A percentile compares a stretch with the other conserved stretches of the same genome.
phyloP scores from a whole-genome alignment of 768 basidiomycete genomes.

The Hysterangium stoloniferum region DNA sequence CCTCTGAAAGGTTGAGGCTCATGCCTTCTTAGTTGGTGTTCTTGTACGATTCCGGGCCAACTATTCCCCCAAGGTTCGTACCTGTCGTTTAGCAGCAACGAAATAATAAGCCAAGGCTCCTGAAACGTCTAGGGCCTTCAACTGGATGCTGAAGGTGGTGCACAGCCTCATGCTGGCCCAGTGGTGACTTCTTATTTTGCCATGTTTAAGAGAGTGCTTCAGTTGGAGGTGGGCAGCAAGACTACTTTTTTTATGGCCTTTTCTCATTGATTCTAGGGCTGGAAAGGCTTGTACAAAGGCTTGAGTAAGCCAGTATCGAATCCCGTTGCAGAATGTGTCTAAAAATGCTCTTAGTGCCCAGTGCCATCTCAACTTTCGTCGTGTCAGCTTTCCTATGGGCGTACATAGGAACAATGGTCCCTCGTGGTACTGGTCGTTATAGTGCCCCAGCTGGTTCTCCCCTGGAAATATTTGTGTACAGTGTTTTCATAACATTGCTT shows the following conservation, averaged over 20 bases:
- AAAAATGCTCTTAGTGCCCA: constrained; percentile 34
- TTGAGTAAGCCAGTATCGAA: constrained; percentile 36
- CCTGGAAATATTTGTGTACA: constrained; percentile 57
- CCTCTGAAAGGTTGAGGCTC: background rate
- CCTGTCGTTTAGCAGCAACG: background rate
- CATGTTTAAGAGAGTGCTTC: constrained; percentile 65
- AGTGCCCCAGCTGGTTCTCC: constrained; percentile 53
- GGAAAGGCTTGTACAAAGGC: constrained; percentile 74
- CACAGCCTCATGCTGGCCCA: constrained; percentile 65
- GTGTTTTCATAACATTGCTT: constrained; percentile 56
- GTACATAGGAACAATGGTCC: constrained; percentile 38
- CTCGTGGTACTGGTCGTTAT: constrained; percentile 55
- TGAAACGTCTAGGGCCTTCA: constrained; percentile 44
- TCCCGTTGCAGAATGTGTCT: background rate
- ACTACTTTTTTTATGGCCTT: background rate
- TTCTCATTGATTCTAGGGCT: constrained; percentile 39
- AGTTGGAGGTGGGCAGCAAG: constrained; percentile 51
- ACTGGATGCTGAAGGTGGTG: constrained; percentile 67
- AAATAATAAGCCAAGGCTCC: background rate
- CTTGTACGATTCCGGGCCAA: constrained; percentile 76
- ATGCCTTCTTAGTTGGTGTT: constrained; percentile 34
- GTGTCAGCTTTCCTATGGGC: constrained; percentile 55
- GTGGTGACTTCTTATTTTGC: constrained; percentile 68
- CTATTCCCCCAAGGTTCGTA: constrained; percentile 61
- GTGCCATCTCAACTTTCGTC: constrained; percentile 39